Evolutionary conservation across 331 rosid species (phyloP).

Genomic region (Erythrophleum ivorense): DNA sequence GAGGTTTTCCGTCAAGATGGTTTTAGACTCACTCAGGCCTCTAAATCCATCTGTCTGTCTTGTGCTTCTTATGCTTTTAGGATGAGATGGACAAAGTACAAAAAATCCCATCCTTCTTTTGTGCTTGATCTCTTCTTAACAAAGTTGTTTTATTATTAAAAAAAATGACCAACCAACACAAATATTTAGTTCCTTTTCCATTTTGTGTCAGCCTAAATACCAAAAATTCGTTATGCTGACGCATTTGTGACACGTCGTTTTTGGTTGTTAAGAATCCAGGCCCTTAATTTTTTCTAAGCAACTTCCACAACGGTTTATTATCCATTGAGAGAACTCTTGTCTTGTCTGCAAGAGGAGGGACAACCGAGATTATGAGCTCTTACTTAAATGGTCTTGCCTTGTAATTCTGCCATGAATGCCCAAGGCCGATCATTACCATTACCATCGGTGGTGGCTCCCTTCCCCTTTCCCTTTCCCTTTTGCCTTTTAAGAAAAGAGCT

Average conservation of each 20-base stretch:
- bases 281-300: constrained; percentile 10
- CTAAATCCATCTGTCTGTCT: no score
- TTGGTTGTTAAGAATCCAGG: not conserved
- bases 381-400: constrained; percentile 47
- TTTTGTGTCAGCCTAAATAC: not conserved
- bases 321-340: constrained; percentile 12
- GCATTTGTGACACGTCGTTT: constrained; percentile 41
- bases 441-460: not conserved
- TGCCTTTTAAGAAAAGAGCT: constrained; percentile 17
- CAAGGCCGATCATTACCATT: constrained; percentile 43
- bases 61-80: no score
- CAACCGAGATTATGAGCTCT: constrained; percentile 54
- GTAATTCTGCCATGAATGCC: constrained; percentile 32
- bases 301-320: constrained; percentile 26
- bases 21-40: no score
- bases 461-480: constrained; percentile 29
- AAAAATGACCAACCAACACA: no score
- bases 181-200: not conserved
- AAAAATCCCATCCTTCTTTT: no score
- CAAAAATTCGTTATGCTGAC: constrained; percentile 35
- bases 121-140: no score
- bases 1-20: no score
- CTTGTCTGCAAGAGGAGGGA: constrained; percentile 50
- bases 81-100: no score
- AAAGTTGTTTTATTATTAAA: no score